Evolutionary conservation across 192 early-diverging fungal species (phyloP), one percentile per base, ranked within the genome.

Genomic region (Coemansia sp.): DNA sequence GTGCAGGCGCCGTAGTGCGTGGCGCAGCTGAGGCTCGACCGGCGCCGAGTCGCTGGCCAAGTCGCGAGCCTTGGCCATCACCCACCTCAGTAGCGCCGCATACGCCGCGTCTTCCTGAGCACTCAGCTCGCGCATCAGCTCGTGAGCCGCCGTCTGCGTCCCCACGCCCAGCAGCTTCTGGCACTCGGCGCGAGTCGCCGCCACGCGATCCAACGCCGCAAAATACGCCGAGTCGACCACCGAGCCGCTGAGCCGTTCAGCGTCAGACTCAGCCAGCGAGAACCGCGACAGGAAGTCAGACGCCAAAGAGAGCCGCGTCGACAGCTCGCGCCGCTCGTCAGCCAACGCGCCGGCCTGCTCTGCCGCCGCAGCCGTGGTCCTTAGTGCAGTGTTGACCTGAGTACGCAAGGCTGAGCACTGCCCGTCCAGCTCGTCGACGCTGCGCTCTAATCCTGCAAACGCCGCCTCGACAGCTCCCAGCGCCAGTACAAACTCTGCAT

Each of bases 291-390:
- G 20, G 12, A 85, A 65, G 16, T 20, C 41, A 5, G 29, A 6
- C 11, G 83, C 79, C 36, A 81, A 20, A 0, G 31, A 4, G 0
- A 27, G 47, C 1, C 78, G 64, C 40, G 55, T 22, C 6, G 15
- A n/a, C 55, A 75, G 47, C 11, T 81, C 75, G 34, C 67, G 47
- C 41, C 63, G 75, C 63, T 85, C 78, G 8, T 81, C 79, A 6
- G 55, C 60, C 34, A 85, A 52, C 38, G 68, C 41, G 13, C 60
- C 60, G 0, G 75, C 79, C 67, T 78, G 72, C 3, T 64, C 61
- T 2, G 79, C 62, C 8, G 46, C 70, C 7, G 31, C 62, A 8
- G 67, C 72, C 7, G 81, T 83, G 0, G 68, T 46, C 0, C 62
- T 36, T 43, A 75, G 66, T 12, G 81, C 73, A 10, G 31, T 8